Evolutionary conservation across 805 yeast species (phyloP), one percentile per base, ranked within the genome.

Genomic region (Myxozyma neotropica): DNA sequence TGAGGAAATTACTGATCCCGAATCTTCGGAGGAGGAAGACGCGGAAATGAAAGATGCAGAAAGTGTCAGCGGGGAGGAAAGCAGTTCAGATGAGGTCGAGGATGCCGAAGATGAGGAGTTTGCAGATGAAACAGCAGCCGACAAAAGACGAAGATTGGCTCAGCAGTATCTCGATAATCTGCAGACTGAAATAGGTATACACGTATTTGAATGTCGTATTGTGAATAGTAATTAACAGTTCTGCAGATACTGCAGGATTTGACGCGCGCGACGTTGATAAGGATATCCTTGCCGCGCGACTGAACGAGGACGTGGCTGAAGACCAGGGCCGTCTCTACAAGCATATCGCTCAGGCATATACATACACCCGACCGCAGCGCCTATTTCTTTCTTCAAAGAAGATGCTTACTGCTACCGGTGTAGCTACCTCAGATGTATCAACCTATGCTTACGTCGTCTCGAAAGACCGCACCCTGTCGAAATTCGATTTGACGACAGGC

Each of bases 251-350:
- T 1, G 74, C 74, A 44, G 78, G 74, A 15, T 92, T 89, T 68
- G 96, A 91, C 76, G 98, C 99, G 8, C 83, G 85, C 66, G 97
- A 94, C 67, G 74, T 93, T 67, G 99, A 93, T 74, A 82, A 86
- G 58, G 98, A 94, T 68, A 86, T 88, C 67, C 80, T 94, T 51
- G 83, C 91, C 3, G 80, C 88, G 35, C 81, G 99, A 68, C 79
- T 94, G 67, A 88, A 84, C 69, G 83, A 83, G 66, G 98, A 94
- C 71, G 96, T 89, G 46, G 96, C 96, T 1, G 97, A 91, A 72
- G 84, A 84, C 58, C 87, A 87, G 70, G 98, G 99, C 36, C 83
- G 83, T 66, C 82, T 92, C 15, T 93, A 87, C 74, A 83, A 87
- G 70, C 83, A 52, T 33, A 36, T 64, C 15, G 46, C 59, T 3